phyloP scores from a whole-genome alignment of 2,329 filamentous ascomycete species.

The Chrysosporium queenslandicum region DNA sequence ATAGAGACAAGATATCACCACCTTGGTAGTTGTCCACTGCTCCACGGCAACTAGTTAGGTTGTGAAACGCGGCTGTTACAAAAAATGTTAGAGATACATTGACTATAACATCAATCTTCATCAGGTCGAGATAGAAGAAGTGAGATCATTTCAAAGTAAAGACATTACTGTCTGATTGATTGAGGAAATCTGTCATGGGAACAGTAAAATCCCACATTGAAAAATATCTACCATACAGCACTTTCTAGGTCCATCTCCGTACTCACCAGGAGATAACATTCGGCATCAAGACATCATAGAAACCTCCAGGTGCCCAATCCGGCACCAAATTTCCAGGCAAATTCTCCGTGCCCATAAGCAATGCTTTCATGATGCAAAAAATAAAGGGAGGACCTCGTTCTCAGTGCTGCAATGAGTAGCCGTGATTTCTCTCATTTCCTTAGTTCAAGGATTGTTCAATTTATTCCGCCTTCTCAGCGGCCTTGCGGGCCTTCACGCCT shows the following conservation, averaged over 20 bases:
- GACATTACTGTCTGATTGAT: constrained; percentile 1
- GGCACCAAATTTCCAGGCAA: not conserved
- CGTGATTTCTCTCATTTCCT: constrained; percentile 2
- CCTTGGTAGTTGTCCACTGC: not conserved
- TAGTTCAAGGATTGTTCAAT: constrained; percentile 8
- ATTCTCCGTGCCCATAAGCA: not conserved
- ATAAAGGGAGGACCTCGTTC: constrained; percentile 15
- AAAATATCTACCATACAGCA: constrained; percentile 3
- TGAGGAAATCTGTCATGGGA: not conserved
- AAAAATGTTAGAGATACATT: not conserved
- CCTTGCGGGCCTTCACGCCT: constrained; percentile 68
- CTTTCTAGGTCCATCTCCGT: constrained; percentile 5
- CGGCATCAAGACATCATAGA: constrained; percentile 3
- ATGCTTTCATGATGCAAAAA: constrained; percentile 17
- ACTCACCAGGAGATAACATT: constrained; percentile 1
- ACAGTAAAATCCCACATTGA: constrained; percentile 3
- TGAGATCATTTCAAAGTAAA: not conserved
- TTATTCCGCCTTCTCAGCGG: constrained; percentile 37
- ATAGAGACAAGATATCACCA: not conserved
- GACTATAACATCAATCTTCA: not conserved
- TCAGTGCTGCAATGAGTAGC: constrained; percentile 8
- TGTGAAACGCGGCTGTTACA: not conserved
- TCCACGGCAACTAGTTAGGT: not conserved
- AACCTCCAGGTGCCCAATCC: not conserved
- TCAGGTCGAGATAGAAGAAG: not conserved